phyloP scores from a whole-genome alignment of 108 stramenopile species.

The Bacterosira constricta region DNA sequence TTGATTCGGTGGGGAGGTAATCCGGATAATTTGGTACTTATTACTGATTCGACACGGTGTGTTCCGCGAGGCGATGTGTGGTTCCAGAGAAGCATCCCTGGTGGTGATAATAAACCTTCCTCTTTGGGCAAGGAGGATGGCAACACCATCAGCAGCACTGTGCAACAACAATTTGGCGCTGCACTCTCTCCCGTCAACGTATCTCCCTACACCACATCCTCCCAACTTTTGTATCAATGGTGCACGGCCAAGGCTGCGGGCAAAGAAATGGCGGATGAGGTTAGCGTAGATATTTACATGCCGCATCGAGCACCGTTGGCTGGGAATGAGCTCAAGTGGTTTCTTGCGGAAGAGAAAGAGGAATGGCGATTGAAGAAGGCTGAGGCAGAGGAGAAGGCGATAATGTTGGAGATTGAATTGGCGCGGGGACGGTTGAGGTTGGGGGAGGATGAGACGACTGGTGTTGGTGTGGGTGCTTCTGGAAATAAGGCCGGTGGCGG shows the following conservation, averaged over 20 bases:
- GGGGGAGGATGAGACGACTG: conserved; percentile 41
- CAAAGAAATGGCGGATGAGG: conserved; percentile 85
- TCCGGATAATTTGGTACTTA: conserved; percentile 75
- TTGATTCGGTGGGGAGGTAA: conserved; percentile 82
- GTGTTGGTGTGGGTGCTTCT: conserved; percentile 5
- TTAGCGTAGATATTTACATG: conserved; percentile 74
- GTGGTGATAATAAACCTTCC: too few species aligned
- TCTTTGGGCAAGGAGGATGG: too few species aligned
- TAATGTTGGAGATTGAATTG: conserved; percentile 85
- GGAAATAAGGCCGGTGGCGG: neutral
- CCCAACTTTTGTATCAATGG: conserved; percentile 80
- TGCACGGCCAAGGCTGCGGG: conserved; percentile 74
- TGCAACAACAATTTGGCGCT: too few species aligned
- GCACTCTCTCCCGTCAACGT: conserved; percentile 48
- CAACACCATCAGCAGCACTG: too few species aligned
- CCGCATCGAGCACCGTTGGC: conserved; percentile 68
- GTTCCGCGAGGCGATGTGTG: conserved; percentile 54
- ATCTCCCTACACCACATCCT: conserved; percentile 63
- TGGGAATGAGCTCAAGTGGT: conserved; percentile 69
- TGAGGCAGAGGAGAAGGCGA: conserved; percentile 73
- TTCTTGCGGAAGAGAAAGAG: conserved; percentile 77
- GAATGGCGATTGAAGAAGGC: conserved; percentile 46
- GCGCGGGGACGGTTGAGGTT: conserved; percentile 79
- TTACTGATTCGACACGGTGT: conserved; percentile 80
- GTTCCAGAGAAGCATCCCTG: too few species aligned